Conservation (phyloP, 192 early-diverging fungal genomes). For the Backusella tarrabulga region DNA sequence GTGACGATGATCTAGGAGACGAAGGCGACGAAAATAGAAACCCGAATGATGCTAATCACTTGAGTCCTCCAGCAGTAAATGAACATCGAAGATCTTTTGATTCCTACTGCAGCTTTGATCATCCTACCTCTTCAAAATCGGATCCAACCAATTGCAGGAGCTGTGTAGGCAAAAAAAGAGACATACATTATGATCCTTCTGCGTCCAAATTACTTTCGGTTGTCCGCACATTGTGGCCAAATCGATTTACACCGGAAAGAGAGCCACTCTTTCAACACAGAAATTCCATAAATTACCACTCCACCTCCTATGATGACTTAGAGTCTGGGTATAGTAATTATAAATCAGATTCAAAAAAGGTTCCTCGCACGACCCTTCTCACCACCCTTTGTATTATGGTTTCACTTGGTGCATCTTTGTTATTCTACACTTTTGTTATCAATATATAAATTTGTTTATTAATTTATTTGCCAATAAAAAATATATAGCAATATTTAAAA, state of each 20-base stretch:
- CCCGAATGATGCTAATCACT: background rate
- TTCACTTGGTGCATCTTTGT: background rate
- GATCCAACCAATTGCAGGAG: constrained; percentile 11
- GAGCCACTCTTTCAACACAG: background rate
- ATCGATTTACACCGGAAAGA: background rate
- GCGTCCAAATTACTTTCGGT: background rate
- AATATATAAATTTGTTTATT: background rate
- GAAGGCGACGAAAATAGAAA: background rate
- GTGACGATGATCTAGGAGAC: background rate
- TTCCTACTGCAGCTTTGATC: constrained; percentile 12
- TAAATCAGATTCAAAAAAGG: background rate
- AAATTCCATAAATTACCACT: background rate
- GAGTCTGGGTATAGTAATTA: background rate
- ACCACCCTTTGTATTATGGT: background rate
- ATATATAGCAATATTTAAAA: background rate
- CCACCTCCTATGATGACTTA: background rate
- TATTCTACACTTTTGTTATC: background rate
- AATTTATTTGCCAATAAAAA: background rate
- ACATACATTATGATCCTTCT: background rate
- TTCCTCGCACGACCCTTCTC: background rate
- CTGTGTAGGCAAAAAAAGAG: constrained; percentile 1
- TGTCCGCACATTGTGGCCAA: background rate
- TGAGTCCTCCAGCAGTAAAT: background rate
- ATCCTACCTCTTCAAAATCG: constrained; percentile 11
- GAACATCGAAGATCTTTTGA: constrained; percentile 6